Evolutionary conservation across 345 rosid species (phyloP).

Genomic region (Gossypium mustelinum): DNA sequence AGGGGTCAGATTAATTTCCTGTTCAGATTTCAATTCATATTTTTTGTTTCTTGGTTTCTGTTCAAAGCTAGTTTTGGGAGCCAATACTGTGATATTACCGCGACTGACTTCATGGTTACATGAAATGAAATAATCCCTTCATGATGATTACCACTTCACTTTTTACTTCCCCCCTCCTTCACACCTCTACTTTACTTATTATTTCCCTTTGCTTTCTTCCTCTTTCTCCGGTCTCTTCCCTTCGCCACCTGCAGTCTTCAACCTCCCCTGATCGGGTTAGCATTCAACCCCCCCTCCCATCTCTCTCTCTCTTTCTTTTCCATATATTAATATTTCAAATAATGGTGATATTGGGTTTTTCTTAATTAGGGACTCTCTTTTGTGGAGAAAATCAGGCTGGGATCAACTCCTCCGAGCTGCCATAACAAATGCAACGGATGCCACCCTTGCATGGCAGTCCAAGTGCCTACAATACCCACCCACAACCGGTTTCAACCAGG

Average conservation of each 20-base stretch:
- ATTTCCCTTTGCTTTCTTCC: constrained; percentile 13
- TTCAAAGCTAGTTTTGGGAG: background rate
- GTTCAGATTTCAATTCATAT: background rate
- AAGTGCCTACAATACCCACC: constrained; percentile 56
- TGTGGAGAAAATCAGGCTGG: constrained; percentile 73
- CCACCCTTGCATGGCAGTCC: constrained; percentile 88
- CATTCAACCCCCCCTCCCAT: background rate
- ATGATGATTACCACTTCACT: constrained; percentile 24
- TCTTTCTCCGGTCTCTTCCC: constrained; percentile 29
- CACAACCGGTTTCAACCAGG: constrained; percentile 21
- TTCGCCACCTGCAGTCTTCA: constrained; percentile 21
- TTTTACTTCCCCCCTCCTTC: background rate
- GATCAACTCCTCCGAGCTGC: constrained; percentile 90
- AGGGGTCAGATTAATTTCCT: background rate
- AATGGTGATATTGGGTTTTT: background rate
- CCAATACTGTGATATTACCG: background rate
- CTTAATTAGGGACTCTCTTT: constrained; percentile 35
- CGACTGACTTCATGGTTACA: background rate
- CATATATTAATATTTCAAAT: background rate
- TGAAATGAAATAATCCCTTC: constrained; percentile 3
- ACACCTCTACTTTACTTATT: background rate
- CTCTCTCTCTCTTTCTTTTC: background rate
- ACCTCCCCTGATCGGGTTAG: constrained; percentile 24
- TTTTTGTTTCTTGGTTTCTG: constrained; percentile 4
- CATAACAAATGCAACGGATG: constrained; percentile 81